Evolutionary conservation across 352 stramenopile species (phyloP).

Genomic region (Globisporangium megalacanthum): DNA sequence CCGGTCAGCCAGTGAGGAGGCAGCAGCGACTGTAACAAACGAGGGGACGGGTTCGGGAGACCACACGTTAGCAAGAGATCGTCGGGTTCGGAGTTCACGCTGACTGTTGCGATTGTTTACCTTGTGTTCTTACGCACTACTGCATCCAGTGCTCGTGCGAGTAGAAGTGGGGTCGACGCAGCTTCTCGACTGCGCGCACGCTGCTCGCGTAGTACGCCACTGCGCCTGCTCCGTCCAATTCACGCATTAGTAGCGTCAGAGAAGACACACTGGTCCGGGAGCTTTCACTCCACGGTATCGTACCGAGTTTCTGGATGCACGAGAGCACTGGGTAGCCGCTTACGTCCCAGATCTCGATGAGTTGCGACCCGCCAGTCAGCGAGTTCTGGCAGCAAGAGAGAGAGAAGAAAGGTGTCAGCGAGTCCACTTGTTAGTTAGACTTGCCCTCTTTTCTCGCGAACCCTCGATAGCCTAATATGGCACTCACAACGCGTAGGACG

Average conservation of each 20-base stretch:
- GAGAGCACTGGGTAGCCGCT: slow-evolving; percentile 36
- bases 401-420: background rate
- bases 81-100: too few species aligned
- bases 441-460: background rate
- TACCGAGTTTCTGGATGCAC: slow-evolving; percentile 52
- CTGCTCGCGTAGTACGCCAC: slow-evolving; percentile 47
- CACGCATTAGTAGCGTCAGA: background rate
- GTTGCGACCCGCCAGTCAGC: slow-evolving; percentile 19
- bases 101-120: background rate
- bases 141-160: slow-evolving; percentile 32
- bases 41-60: slow-evolving; percentile 1
- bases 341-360: slow-evolving; percentile 41
- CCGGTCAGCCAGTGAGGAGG: slow-evolving; percentile 1
- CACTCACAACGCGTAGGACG: slow-evolving; percentile 28
- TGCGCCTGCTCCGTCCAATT: slow-evolving; percentile 20
- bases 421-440: background rate
- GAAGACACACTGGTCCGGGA: background rate
- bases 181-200: slow-evolving; percentile 41
- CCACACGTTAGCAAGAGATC: background rate
- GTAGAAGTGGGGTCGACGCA: slow-evolving; percentile 52
- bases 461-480: background rate
- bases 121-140: background rate
- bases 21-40: slow-evolving; percentile 9
- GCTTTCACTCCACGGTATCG: background rate
- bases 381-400: slow-evolving; percentile 18